Evolutionary conservation across 768 basidiomycete genomes (phyloP).

Genomic region (Lactarius akahatsu): DNA sequence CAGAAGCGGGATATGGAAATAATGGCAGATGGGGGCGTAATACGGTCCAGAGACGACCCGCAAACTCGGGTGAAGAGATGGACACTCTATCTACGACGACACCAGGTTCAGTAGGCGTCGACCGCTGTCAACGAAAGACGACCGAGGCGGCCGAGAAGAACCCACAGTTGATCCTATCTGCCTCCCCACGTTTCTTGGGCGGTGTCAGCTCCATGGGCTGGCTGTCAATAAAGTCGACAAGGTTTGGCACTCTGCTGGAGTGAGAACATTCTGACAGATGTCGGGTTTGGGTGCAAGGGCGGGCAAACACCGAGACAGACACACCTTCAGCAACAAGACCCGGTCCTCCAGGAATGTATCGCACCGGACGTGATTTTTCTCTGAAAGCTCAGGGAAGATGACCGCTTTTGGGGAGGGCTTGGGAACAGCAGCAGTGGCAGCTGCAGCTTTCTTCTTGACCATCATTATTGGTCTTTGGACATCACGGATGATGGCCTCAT

Average conservation of each 20-base stretch:
- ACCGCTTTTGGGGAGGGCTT: slow-evolving; percentile 9
- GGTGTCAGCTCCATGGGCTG: slow-evolving; percentile 65
- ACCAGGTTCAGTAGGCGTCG: slow-evolving; percentile 2
- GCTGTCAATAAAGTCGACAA: slow-evolving; percentile 57
- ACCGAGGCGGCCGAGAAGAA: slow-evolving; percentile 4
- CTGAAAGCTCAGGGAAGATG: slow-evolving; percentile 17
- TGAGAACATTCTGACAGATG: slow-evolving; percentile 50
- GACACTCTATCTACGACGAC: slow-evolving; percentile 56
- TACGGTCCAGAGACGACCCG: slow-evolving; percentile 48
- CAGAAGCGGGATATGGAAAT: slow-evolving; percentile 46
- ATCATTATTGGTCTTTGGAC: slow-evolving; percentile 9
- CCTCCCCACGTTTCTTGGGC: slow-evolving; percentile 71
- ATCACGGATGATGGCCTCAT: background rate
- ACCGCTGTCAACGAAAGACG: background rate
- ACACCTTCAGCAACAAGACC: slow-evolving; percentile 58
- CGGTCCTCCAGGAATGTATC: slow-evolving; percentile 55
- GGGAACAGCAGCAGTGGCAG: background rate
- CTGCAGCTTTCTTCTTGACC: slow-evolving; percentile 14
- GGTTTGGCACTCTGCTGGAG: slow-evolving; percentile 58
- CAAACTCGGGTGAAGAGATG: slow-evolving; percentile 57
- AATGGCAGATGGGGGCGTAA: slow-evolving; percentile 59
- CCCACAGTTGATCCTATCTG: slow-evolving; percentile 66
- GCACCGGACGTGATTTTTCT: slow-evolving; percentile 18
- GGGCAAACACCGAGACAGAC: slow-evolving; percentile 27
- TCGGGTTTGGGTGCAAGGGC: background rate